A percentile compares a stretch with the other conserved stretches of the same genome.
Conservation (phyloP, 805 yeast species). For the Wickerhamiella sergipiensis region DNA sequence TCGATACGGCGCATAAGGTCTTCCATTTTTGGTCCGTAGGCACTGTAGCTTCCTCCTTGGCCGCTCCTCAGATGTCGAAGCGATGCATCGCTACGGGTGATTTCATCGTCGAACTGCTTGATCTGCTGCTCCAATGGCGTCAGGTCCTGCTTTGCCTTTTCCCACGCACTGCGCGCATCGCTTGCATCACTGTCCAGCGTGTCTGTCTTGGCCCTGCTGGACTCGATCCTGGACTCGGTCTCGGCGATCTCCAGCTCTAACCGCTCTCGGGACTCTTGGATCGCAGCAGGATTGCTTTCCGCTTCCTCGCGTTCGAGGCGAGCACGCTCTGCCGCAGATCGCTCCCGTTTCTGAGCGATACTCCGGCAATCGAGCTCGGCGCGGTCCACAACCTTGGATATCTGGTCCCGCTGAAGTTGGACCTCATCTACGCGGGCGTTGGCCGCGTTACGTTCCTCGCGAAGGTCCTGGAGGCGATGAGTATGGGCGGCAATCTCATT, state of each 20-base stretch:
- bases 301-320: not conserved
- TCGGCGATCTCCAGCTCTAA: slow-evolving; percentile 4
- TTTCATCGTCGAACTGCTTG: not conserved
- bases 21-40: not conserved
- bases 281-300: not conserved
- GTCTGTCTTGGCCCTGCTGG: slow-evolving; percentile 8
- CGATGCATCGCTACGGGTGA: slow-evolving; percentile 16
- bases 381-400: not conserved
- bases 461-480: not conserved
- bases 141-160: slow-evolving; percentile 11
- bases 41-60: not conserved
- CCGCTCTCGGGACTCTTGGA: slow-evolving; percentile 2
- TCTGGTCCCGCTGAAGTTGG: not conserved
- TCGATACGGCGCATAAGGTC: not conserved
- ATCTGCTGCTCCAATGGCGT: not conserved
- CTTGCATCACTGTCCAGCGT: slow-evolving; percentile 9
- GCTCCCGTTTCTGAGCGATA: not conserved
- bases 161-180: not conserved
- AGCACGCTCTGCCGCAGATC: not conserved
- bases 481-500: not conserved
- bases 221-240: not conserved
- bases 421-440: not conserved
- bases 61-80: slow-evolving; percentile 7
- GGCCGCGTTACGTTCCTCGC: not conserved
- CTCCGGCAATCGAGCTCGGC: not conserved